Conservation (phyloP, 768 basidiomycete species). For the Kwoniella pini region DNA sequence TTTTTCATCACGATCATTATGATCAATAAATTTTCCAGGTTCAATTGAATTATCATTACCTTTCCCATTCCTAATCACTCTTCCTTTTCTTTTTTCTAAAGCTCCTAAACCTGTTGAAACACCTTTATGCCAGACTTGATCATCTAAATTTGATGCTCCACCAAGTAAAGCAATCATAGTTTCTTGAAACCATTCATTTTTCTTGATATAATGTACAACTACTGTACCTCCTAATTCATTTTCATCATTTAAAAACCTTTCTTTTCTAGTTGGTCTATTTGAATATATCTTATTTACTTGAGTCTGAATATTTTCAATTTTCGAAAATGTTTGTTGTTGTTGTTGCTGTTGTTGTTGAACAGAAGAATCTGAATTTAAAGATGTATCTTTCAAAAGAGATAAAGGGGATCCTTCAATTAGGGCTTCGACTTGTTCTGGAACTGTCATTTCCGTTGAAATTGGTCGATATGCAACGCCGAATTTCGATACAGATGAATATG, state of each 20-base stretch:
- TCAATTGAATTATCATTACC: not conserved
- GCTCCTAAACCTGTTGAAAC: conserved; percentile 19
- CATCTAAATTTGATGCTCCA: conserved; percentile 11
- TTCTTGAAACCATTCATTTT: conserved; percentile 94
- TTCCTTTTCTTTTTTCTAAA: conserved; percentile 26
- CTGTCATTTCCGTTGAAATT: conserved; percentile 67
- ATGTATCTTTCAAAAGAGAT: conserved; percentile 61
- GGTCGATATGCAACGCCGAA: conserved; percentile 76
- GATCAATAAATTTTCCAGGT: not conserved
- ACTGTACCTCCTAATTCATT: conserved; percentile 78
- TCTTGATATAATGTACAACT: conserved; percentile 96
- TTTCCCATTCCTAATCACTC: conserved; percentile 25
- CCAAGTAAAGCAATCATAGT: conserved; percentile 84
- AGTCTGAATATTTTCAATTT: not conserved
- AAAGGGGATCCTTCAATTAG: conserved; percentile 89
- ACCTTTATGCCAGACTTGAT: conserved; percentile 32
- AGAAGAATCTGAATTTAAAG: not conserved
- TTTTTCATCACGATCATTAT: not conserved
- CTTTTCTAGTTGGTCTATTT: conserved; percentile 35
- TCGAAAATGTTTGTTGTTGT: conserved; percentile 25
- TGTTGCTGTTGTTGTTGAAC: conserved; percentile 21
- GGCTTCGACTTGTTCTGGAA: conserved; percentile 77
- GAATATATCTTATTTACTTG: conserved; percentile 34
- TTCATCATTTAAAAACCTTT: conserved; percentile 56
- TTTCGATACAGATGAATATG: conserved; percentile 80